Percentiles rank a stretch among this genome's conserved stretches.
Conservation (phyloP, 805 yeast genomes). For the Candida maesae region DNA sequence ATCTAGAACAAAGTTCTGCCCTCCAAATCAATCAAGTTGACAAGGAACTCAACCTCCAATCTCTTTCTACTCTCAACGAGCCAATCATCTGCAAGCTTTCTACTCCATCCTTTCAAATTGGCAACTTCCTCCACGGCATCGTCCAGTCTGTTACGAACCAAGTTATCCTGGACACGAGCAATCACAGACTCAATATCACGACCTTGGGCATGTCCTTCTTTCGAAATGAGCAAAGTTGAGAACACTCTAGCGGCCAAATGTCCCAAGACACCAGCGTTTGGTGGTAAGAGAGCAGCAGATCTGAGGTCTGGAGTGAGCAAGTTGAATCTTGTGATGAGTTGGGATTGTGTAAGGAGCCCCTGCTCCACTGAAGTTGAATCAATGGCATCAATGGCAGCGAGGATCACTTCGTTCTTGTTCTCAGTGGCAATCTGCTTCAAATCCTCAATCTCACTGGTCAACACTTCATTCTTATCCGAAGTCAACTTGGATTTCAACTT, state of each 20-base stretch:
- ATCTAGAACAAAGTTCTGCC: slow-evolving; percentile 42
- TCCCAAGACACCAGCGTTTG: slow-evolving; percentile 93
- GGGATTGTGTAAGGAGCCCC: slow-evolving; percentile 50
- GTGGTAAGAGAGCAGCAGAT: slow-evolving; percentile 84
- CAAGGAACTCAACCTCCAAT: slow-evolving; percentile 79
- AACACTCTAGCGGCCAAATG: slow-evolving; percentile 78
- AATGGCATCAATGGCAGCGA: slow-evolving; percentile 43
- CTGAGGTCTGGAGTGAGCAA: slow-evolving; percentile 81
- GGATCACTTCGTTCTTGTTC: slow-evolving; percentile 41
- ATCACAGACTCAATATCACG: slow-evolving; percentile 85
- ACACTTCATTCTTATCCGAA: slow-evolving; percentile 35
- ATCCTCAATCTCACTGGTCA: slow-evolving; percentile 20
- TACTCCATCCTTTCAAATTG: slow-evolving; percentile 87
- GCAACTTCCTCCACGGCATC: slow-evolving; percentile 92
- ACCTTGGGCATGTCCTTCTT: slow-evolving; percentile 75
- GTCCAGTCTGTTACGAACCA: slow-evolving; percentile 73
- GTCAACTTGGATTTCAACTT: slow-evolving; percentile 39
- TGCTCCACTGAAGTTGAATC: slow-evolving; percentile 39
- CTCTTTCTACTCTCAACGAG: slow-evolving; percentile 83
- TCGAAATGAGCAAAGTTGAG: slow-evolving; percentile 70
- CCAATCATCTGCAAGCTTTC: slow-evolving; percentile 90
- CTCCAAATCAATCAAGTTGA: slow-evolving; percentile 66
- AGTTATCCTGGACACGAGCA: slow-evolving; percentile 75
- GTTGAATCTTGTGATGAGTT: slow-evolving; percentile 39
- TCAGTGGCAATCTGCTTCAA: slow-evolving; percentile 36